Evolutionary conservation across 257 asterid genomes (phyloP).

Genomic region (Plantago ovata): DNA sequence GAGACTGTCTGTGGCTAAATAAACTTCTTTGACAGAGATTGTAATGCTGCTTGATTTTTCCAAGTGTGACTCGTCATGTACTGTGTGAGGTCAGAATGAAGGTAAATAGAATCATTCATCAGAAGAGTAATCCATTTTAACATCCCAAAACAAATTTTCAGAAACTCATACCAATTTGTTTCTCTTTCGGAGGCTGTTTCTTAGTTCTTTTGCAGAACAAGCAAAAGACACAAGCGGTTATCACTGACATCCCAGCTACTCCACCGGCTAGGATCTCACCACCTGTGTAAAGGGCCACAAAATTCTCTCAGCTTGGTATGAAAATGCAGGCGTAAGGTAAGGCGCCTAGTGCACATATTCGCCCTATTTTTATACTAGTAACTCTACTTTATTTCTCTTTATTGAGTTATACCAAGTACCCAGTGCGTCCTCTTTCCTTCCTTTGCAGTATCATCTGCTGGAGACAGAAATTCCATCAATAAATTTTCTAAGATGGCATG

Average conservation of each 20-base stretch:
- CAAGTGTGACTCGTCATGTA: slow-evolving; percentile 21
- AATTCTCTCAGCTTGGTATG: neutral
- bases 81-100: slow-evolving; percentile 27
- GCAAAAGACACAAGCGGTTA: slow-evolving; percentile 21
- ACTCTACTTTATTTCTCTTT: neutral
- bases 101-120: neutral
- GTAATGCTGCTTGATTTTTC: slow-evolving; percentile 31
- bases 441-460: slow-evolving; percentile 29
- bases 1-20: slow-evolving; percentile 52
- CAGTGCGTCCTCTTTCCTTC: slow-evolving; percentile 20
- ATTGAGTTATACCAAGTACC: slow-evolving; percentile 28
- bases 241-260: slow-evolving; percentile 29
- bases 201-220: slow-evolving; percentile 27
- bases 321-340: neutral
- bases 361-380: too few species aligned
- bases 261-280: slow-evolving; percentile 39
- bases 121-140: neutral
- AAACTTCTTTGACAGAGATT: slow-evolving; percentile 48
- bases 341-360: too few species aligned
- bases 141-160: neutral
- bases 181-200: slow-evolving; percentile 21
- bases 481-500: neutral
- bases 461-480: slow-evolving; percentile 10
- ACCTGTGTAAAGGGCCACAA: slow-evolving; percentile 34
- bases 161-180: slow-evolving; percentile 26